Conservation (phyloP, 306 rosid species). For the Acmispon strigosus region DNA sequence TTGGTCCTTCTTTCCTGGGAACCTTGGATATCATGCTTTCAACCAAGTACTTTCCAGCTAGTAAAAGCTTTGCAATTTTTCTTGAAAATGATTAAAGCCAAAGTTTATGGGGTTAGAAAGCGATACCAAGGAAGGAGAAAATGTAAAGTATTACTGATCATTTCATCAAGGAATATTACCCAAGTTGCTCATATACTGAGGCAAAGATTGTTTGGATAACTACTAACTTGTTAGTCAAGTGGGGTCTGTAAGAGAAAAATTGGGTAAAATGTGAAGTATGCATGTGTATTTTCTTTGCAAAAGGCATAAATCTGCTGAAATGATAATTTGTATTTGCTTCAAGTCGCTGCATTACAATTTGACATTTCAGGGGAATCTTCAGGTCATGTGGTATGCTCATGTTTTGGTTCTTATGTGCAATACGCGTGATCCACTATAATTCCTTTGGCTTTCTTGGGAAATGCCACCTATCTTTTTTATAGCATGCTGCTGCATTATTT, state of each 20-base stretch:
- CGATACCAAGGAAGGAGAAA: background rate
- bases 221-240: background rate
- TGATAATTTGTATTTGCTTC: background rate
- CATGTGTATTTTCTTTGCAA: background rate
- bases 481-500: background rate
- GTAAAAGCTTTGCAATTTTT: background rate
- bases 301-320: background rate
- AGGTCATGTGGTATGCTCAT: background rate
- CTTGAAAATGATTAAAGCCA: slow-evolving; percentile 30
- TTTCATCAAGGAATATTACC: slow-evolving; percentile 3
- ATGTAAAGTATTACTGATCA: background rate
- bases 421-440: slow-evolving; percentile 4
- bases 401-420: slow-evolving; percentile 13
- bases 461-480: background rate
- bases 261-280: background rate
- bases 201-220: slow-evolving; percentile 6
- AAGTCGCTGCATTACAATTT: background rate
- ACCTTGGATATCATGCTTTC: background rate
- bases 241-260: background rate
- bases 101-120: slow-evolving; percentile 19
- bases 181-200: background rate
- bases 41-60: slow-evolving; percentile 14
- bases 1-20: background rate
- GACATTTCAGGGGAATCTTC: background rate
- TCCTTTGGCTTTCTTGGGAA: slow-evolving; percentile 2